Evolutionary conservation across 345 rosid species (phyloP).

Genomic region (Melaleuca alternifolia): DNA sequence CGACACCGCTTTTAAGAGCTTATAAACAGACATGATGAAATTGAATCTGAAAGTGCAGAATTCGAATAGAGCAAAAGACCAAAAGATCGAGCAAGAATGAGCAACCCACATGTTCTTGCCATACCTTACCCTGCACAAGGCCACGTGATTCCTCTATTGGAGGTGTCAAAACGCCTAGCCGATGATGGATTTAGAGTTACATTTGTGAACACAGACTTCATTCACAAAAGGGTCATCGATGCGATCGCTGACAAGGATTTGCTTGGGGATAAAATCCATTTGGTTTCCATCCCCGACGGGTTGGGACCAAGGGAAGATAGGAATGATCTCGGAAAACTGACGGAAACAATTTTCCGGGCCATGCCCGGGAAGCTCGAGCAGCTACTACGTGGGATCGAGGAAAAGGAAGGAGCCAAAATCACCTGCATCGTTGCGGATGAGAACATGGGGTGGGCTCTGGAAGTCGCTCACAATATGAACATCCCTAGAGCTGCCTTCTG

Average conservation of each 20-base stretch:
- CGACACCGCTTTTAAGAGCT: neutral
- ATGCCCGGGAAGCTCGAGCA: slow-evolving; percentile 4
- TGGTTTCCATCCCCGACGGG: slow-evolving; percentile 1
- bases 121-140: slow-evolving; percentile 14
- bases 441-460: neutral
- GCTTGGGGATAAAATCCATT: neutral
- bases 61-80: too few species aligned
- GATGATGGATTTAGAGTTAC: slow-evolving; percentile 4
- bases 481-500: slow-evolving; percentile 1
- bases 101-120: neutral
- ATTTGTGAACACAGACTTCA: slow-evolving; percentile 1
- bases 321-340: neutral
- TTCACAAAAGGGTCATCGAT: neutral
- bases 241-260: neutral
- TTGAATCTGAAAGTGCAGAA: too few species aligned
- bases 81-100: too few species aligned
- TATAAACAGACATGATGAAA: too few species aligned
- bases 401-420: neutral
- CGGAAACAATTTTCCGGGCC: neutral
- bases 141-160: slow-evolving; percentile 9
- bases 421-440: neutral
- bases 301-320: neutral
- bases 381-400: neutral
- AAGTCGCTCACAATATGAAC: neutral
- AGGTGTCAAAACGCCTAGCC: neutral